Evolutionary conservation across 2,329 filamentous ascomycete species (phyloP), one percentile per base, ranked within the genome.

Genomic region (Sporothrix inflata): DNA sequence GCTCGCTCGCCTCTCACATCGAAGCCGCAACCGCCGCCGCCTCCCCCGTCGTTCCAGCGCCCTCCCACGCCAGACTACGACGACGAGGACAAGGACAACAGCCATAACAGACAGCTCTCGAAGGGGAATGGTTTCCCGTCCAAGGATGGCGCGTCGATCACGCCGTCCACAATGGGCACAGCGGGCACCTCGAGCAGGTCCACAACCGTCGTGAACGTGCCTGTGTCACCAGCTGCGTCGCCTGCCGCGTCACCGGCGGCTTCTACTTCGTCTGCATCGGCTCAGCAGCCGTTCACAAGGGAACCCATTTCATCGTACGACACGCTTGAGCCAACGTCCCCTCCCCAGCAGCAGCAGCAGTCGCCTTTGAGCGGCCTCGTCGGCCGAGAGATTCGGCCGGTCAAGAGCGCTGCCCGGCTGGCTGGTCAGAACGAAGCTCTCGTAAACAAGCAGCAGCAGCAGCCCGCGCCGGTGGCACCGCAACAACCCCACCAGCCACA

Each of bases 51-150:
- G 4, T 70, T 76, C 14, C 76, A 81, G 51, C 81, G 84, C 1
- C 83, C 84, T 11, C 85, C 85, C 0, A 86, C 85, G 1, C 85
- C 85, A 19, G 85, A 87, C 60, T 86, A 86, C 72, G 82, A 82
- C 51, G 81, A 81, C 24, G 80, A 82, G 57, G 84, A 77, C 81
- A 66, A 66, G 69, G 80, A 80, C 73, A 80, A 4, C 9, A 71
- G 66, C 9, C 65, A 57, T 4, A 16, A 27, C 53, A 14, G 53
- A 7, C 53, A 57, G 14, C 27, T 34, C 6, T 34, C 30, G 30
- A 34, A 34, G 3, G 30, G 30, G 30, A 34, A 34, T 34, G 30
- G 68, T 51, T 24, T 21, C 27, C 27, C 21, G 3, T n/a, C 34
- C 4, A 72, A 65, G 16, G 65, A 69, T n/a, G 65, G 30, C 21